Conservation (phyloP, 73 alveolate species). For the Effrenium voratum region DNA sequence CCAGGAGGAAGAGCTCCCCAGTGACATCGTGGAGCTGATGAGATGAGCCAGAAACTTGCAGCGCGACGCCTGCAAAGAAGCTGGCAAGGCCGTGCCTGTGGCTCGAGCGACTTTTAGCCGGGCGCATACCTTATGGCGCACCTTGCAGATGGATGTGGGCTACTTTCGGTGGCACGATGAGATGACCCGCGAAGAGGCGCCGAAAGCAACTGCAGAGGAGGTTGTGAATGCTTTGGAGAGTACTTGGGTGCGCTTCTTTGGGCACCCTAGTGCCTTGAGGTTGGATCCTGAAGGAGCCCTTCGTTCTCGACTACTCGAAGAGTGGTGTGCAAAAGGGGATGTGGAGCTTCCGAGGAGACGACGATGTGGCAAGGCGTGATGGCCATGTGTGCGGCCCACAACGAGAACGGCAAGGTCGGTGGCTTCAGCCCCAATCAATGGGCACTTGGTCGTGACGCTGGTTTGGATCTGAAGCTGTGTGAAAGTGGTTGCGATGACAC, state of each 20-base stretch:
- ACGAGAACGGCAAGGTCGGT: background rate
- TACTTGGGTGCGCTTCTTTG: background rate
- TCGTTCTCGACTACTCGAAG: background rate
- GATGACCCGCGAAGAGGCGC: background rate
- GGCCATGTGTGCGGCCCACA: conserved; percentile 21
- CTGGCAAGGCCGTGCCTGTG: background rate
- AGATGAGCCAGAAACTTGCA: background rate
- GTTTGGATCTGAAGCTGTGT: background rate
- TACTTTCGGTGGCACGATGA: background rate
- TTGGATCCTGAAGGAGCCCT: conserved; percentile 16
- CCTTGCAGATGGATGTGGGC: background rate
- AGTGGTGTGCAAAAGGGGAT: background rate
- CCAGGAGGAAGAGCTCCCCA: background rate
- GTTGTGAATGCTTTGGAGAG: background rate
- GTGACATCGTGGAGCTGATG: background rate
- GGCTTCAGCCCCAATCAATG: background rate
- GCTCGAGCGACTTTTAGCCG: background rate
- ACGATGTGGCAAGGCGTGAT: background rate
- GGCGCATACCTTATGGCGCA: background rate
- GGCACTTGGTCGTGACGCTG: background rate
- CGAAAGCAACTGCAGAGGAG: background rate
- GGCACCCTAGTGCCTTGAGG: background rate
- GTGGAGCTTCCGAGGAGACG: background rate
- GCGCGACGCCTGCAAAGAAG: background rate
- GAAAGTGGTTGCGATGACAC: background rate